phyloP scores from a whole-genome alignment of 164 flowering plant genomes.

The Piper betle region DNA sequence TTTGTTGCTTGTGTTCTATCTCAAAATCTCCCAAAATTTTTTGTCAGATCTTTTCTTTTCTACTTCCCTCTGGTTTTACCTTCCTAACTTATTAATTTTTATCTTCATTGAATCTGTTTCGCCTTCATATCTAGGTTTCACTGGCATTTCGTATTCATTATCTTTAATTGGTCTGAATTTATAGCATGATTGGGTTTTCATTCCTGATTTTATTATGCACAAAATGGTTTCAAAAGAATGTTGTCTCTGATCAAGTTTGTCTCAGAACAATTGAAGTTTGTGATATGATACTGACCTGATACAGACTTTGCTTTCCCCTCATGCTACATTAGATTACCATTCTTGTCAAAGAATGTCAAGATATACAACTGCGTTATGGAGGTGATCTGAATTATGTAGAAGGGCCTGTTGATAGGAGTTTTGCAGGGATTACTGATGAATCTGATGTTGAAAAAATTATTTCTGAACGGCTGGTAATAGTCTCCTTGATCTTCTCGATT shows the following conservation, averaged over 20 bases:
- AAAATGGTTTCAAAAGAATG: background rate
- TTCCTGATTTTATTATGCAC: background rate
- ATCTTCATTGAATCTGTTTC: no score
- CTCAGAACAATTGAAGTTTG: background rate
- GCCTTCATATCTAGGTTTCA: no score
- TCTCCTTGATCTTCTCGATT: slow-evolving; percentile 1
- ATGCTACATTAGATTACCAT: slow-evolving; percentile 44
- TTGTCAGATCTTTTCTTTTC: no score
- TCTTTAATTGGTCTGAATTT: background rate
- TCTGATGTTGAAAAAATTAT: slow-evolving; percentile 47
- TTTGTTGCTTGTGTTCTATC: no score
- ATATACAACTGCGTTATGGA: slow-evolving; percentile 79
- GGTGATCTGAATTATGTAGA: slow-evolving; percentile 19
- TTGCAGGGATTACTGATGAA: slow-evolving; percentile 16
- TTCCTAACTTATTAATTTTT: no score
- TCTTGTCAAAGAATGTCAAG: slow-evolving; percentile 88
- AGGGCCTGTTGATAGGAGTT: slow-evolving; percentile 10
- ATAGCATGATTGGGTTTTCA: background rate
- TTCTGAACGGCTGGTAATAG: slow-evolving; percentile 29
- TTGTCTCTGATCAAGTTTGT: background rate
- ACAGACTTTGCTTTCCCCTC: background rate
- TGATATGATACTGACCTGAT: background rate
- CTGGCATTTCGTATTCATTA: no score
- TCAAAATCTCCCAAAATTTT: no score
- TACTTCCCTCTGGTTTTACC: no score